These are phyloP conservation scores for Stropharia rugosoannulata DNA, from an alignment of 768 basidiomycete species.

Conservation along the genomic window DNA sequence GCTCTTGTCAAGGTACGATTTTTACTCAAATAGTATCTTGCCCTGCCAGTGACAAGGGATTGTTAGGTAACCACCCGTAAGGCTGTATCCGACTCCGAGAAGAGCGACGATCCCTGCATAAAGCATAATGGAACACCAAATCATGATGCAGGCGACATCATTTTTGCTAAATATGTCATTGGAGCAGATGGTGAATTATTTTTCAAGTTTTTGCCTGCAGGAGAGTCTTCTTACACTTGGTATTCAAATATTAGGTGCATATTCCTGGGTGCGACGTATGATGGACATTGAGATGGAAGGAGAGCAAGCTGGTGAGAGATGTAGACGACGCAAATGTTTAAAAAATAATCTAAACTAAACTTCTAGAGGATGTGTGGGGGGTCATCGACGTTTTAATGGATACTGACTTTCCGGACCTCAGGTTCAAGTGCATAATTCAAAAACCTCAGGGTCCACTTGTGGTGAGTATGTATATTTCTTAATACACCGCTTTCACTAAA, in stretches of 20 bases:
- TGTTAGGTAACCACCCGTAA: not conserved
- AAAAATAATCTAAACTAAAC: not conserved
- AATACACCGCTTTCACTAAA: too few relatives aligned
- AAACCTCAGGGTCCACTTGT: conserved; percentile 8
- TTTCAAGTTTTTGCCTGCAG: too few relatives aligned
- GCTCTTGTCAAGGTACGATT: too few relatives aligned
- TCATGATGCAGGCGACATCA: not conserved
- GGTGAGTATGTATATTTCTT: not conserved
- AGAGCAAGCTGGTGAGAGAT: conserved; percentile 10
- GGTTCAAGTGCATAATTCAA: conserved; percentile 11
- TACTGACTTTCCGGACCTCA: conserved; percentile 9
- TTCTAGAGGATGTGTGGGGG: conserved; percentile 12
- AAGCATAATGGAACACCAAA: not conserved
- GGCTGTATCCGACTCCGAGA: not conserved
- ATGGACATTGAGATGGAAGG: conserved; percentile 10
- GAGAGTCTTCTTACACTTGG: not conserved
- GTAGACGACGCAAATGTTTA: not conserved
- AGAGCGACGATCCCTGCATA: not conserved
- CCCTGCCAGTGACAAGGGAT: not conserved
- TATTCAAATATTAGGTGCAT: conserved; percentile 1
- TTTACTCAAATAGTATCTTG: too few relatives aligned
- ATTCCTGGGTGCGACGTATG: conserved; percentile 8
- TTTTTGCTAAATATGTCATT: conserved; percentile 8
- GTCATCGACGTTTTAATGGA: conserved; percentile 8
- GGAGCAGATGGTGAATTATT: conserved; percentile 9